Base-by-base conservation (phyloP, 1,139 yeast genomes). In the Blastobotrys raffinosifermentans region DNA sequence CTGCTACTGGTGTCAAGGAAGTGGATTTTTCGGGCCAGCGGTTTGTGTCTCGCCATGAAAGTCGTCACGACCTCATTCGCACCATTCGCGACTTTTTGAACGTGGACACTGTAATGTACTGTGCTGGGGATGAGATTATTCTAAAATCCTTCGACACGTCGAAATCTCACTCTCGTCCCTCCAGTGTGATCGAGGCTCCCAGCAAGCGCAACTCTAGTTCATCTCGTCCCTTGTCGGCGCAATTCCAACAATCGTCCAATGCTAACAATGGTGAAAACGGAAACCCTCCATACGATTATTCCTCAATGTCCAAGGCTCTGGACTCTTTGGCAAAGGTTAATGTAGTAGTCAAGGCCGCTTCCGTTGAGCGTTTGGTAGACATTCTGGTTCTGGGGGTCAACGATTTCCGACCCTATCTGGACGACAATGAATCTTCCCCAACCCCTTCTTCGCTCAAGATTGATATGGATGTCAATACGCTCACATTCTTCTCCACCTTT, bases 401-500 rank as follows among this genome's bases (percentile, higher is more conserved):
- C 26, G 72, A 76, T 16, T 78, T 80, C 51, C 72, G 75, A 2
- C 66, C 69, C 10, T 61, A 64, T 36, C 67, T 74, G 7, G 60
- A 63, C 20, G 43, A 54, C 59, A 38, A 49, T 53, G 26, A 54
- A 58, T 34, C 48, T 58, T 15, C 52, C 53, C 34, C 39, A 3
- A 23, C 37, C 23, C 49, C 52, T 4, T 44, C 66, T 35, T n/a
- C n/a, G n/a, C 51, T 73, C 34, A 66, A 69, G 36, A 75, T 80
- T 72, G 79, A 80, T 53, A 73, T 73, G 58, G 76, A 72, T 26
- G 64, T 69, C 9, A 80, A 71, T 47, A 77, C 82, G 0, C 66
- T 73, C 40, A 76, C 82, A 0, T 78, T 79, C 50, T 76, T 80
- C 47, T 77, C 81, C 14, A 75, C 82, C 0, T 80, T 75, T 54